Evolutionary conservation across 192 early-diverging fungal genomes (phyloP).

Genomic region (Endogone sp.): DNA sequence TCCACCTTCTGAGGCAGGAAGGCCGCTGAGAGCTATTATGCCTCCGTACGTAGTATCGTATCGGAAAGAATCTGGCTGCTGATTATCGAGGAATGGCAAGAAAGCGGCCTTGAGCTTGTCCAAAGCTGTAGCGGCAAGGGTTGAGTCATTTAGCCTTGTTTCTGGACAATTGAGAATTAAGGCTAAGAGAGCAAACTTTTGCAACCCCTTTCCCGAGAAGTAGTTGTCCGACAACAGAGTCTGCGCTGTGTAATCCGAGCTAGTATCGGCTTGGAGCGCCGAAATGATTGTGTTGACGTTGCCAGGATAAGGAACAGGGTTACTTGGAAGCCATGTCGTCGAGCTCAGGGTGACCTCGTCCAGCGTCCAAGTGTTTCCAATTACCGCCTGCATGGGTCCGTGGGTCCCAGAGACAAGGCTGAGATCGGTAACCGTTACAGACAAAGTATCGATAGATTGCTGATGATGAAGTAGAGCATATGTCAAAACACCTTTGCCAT

Average conservation of each 20-base stretch:
- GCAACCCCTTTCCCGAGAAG: conserved; percentile 34
- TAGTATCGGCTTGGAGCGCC: conserved; percentile 12
- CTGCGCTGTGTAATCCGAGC: conserved; percentile 14
- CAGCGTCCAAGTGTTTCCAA: conserved; percentile 23
- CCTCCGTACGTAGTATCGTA: conserved; percentile 29
- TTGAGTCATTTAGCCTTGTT: conserved; percentile 18
- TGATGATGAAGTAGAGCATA: conserved; percentile 31
- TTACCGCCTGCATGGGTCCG: conserved; percentile 24
- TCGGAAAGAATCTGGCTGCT: conserved; percentile 17
- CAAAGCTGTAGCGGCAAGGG: conserved; percentile 16
- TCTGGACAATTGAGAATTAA: conserved; percentile 21
- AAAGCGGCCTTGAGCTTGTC: conserved; percentile 23
- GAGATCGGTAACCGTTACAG: conserved; percentile 11
- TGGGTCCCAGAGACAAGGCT: conserved; percentile 21
- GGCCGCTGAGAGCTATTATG: conserved; percentile 21
- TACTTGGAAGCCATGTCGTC: conserved; percentile 19
- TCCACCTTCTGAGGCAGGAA: conserved; percentile 25
- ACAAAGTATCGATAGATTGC: not conserved
- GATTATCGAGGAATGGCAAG: conserved; percentile 22
- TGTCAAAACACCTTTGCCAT: conserved; percentile 6
- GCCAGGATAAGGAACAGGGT: conserved; percentile 9
- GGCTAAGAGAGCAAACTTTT: conserved; percentile 32
- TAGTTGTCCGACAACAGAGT: conserved; percentile 28
- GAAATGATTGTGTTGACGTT: conserved; percentile 18
- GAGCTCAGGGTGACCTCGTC: conserved; percentile 9